Evolutionary conservation across 2,329 filamentous ascomycete species (phyloP).

Genomic region (Pseudocercospora crystallina): DNA sequence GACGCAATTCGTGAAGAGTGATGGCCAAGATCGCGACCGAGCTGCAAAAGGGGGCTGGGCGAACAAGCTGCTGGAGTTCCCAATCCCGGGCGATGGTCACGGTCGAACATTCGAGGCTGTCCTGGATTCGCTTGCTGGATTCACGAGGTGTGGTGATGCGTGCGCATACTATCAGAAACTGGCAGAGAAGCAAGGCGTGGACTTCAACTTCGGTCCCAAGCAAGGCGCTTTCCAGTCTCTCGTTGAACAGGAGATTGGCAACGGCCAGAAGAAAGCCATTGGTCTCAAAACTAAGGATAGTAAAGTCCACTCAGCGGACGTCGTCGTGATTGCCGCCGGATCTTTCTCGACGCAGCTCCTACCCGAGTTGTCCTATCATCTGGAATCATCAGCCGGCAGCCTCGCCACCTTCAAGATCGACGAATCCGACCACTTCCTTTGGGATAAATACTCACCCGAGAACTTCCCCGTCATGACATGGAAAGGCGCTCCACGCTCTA

Average conservation of each 20-base stretch:
- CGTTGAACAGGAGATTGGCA: not conserved
- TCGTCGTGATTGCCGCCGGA: not conserved
- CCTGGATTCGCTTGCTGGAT: not conserved
- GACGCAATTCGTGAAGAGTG: conserved; percentile 3
- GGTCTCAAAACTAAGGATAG: not conserved
- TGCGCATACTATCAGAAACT: not conserved
- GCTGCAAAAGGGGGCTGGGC: conserved; percentile 1
- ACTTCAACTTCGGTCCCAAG: not conserved
- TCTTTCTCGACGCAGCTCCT: not conserved
- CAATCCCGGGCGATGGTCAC: not conserved
- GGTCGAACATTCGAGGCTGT: not conserved
- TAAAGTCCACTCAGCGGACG: not conserved
- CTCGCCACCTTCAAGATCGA: conserved; percentile 2
- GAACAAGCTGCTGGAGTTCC: conserved; percentile 1
- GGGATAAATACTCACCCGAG: conserved; percentile 2
- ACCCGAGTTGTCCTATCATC: not conserved
- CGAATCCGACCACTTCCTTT: not conserved
- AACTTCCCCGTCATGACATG: conserved; percentile 3
- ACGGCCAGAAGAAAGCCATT: not conserved
- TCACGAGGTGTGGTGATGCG: not conserved
- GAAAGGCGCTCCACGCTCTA: not conserved
- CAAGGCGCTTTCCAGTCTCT: not conserved
- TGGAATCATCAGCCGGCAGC: not conserved
- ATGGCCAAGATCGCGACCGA: not conserved
- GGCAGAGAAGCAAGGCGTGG: not conserved